Evolutionary conservation across 257 asterid genomes (phyloP), one percentile per base, ranked within the genome.

Genomic region (Paulownia fortunei): DNA sequence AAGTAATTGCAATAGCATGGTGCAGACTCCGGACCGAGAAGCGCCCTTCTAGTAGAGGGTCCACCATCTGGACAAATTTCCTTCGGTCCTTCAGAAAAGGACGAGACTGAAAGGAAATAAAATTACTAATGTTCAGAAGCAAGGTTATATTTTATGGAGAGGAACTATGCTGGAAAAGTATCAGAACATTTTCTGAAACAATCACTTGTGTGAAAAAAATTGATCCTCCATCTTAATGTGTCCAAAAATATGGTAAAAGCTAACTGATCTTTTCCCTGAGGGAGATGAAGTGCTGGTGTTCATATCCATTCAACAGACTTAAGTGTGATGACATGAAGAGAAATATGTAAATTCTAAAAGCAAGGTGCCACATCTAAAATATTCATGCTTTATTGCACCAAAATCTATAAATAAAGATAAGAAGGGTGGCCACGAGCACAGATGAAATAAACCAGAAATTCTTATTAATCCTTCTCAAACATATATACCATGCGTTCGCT

Each of bases 1-100:
- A 87, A 6, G 99, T 86, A 7, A 94, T 84, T 12, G 98, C 94
- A 41, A 94, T 76, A 0, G 96, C 92, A 6, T 94, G 98, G 77
- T 91, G 92, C 37, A 94, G 84, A 77, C 88, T 84, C n/a, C 95
- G 91, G 24, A 30, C 44, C 0, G 96, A 83, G 88, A 84, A 84
- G 0, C 79, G 83, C 3, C 97, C 97, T 81, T 86, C 90, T 59
- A 94, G 78, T 47, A 77, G 77, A 5, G 97, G 97, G 73, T 94
- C 98, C 61, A 86, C 96, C 78, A 92, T 84, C 68, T 87, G 90
- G 55, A 81, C 63, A 41, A 84, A 89, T 75, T 84, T 94, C 66
- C 86, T 83, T 44, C 87, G 80, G 78, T 94, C 94, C 81, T 76
- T 87, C 16, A 94, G 86, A 79, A 74, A 90, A 30, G 96, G 97